Evolutionary conservation across 2,329 filamentous ascomycete species (phyloP).

Genomic region (Penicillium griseofulvum): DNA sequence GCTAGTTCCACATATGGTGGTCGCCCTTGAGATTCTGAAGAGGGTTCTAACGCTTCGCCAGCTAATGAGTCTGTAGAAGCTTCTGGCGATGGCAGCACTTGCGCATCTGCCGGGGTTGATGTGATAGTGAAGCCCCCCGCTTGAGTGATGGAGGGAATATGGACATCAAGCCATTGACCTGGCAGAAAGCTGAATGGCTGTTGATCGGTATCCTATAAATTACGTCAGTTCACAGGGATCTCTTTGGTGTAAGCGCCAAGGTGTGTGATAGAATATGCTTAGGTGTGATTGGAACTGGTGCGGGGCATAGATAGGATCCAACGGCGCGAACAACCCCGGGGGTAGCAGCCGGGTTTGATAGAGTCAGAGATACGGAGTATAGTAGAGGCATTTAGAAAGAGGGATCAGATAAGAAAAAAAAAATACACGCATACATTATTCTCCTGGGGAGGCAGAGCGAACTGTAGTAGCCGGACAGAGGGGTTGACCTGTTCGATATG

Average conservation of each 20-base stretch:
- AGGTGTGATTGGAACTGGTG: background rate
- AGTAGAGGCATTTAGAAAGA: background rate
- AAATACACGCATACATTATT: constrained; percentile 43
- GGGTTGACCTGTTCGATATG: constrained; percentile 65
- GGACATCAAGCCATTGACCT: constrained; percentile 86
- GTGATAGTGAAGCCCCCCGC: constrained; percentile 88
- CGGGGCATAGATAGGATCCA: background rate
- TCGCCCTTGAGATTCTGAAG: constrained; percentile 26
- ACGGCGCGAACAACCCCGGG: background rate
- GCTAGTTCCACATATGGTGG: constrained; percentile 70
- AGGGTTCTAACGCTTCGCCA: constrained; percentile 21
- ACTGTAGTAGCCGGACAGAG: constrained; percentile 64
- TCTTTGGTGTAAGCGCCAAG: background rate
- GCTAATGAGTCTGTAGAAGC: constrained; percentile 15
- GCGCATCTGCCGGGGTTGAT: constrained; percentile 63
- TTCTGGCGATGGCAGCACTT: constrained; percentile 30
- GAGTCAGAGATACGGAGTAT: background rate
- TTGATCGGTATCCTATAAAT: constrained; percentile 22
- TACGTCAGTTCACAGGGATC: background rate
- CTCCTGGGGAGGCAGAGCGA: constrained; percentile 57
- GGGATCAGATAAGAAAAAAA: background rate
- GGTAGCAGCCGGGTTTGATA: background rate
- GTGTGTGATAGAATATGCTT: background rate
- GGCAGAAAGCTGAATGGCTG: constrained; percentile 63
- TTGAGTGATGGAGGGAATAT: constrained; percentile 65